Conservation (phyloP, 176 grass and related monocot genomes). For the Dendrocalamus sinicus region DNA sequence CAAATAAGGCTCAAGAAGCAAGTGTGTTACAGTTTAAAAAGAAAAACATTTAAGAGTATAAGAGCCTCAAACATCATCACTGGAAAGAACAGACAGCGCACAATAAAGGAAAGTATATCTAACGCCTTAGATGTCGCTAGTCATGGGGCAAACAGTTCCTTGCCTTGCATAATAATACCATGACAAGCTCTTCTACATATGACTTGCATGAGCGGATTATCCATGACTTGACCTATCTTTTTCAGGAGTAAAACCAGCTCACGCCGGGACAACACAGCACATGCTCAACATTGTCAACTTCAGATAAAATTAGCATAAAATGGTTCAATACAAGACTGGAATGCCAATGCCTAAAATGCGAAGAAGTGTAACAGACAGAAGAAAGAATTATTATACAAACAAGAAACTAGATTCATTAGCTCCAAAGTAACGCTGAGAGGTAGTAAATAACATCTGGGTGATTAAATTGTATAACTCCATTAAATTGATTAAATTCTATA, state of each 20-base stretch:
- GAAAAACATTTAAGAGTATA: background rate
- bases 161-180: slow-evolving; percentile 3
- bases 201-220: slow-evolving; percentile 3
- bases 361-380: slow-evolving; percentile 3
- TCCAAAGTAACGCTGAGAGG: background rate
- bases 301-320: background rate
- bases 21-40: background rate
- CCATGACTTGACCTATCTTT: background rate
- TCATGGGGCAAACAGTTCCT: background rate
- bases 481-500: background rate
- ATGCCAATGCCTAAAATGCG: background rate
- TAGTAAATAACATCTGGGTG: background rate
- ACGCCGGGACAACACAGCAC: background rate
- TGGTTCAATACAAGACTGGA: background rate
- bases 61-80: slow-evolving; percentile 15
- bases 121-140: background rate
- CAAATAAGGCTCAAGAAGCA: slow-evolving; percentile 33
- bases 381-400: background rate
- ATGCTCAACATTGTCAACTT: slow-evolving; percentile 9
- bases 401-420: background rate
- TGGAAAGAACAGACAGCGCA: background rate
- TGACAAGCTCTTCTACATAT: slow-evolving; percentile 14
- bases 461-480: slow-evolving; percentile 13
- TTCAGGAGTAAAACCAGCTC: slow-evolving; percentile 18
- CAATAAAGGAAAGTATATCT: background rate